Evolutionary conservation across 2,329 filamentous ascomycete genomes (phyloP).

Genomic region (Cladophialophora carrionii): DNA sequence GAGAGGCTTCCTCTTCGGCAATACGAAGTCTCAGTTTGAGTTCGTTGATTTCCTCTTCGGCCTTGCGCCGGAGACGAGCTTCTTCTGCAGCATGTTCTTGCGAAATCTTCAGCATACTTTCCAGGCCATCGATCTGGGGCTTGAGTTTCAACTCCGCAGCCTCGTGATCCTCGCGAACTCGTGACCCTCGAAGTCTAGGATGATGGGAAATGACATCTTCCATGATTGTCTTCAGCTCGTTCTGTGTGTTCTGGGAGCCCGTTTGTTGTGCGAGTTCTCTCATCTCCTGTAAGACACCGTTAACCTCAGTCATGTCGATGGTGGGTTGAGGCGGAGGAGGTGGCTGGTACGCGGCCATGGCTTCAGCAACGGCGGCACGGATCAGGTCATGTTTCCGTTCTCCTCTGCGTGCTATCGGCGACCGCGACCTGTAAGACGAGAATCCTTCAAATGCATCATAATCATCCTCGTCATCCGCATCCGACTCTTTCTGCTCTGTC

Average conservation of each 20-base stretch:
- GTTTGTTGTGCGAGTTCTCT: conserved; percentile 37
- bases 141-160: conserved; percentile 55
- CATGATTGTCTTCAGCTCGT: conserved; percentile 64
- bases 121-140: conserved; percentile 67
- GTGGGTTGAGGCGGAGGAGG: conserved; percentile 38
- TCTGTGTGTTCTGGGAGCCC: conserved; percentile 39
- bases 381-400: conserved; percentile 63
- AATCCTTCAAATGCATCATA: conserved; percentile 55
- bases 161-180: conserved; percentile 56
- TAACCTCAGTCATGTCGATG: conserved; percentile 46
- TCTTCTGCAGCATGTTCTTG: conserved; percentile 69
- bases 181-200: conserved; percentile 56
- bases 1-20: conserved; percentile 60
- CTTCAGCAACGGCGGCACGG: conserved; percentile 66
- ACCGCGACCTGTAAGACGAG: conserved; percentile 68
- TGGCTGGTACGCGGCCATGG: conserved; percentile 57
- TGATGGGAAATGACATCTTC: conserved; percentile 65
- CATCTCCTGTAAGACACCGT: conserved; percentile 45
- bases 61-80: conserved; percentile 63
- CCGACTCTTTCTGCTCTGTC: conserved; percentile 73
- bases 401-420: conserved; percentile 69
- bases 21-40: conserved; percentile 70
- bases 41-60: conserved; percentile 73
- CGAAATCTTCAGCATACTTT: conserved; percentile 67
- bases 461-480: conserved; percentile 93